These are phyloP conservation scores for Cryptococcus sp. DNA, from an alignment of 1,284 basidiomycete species.

Conservation along the genomic window DNA sequence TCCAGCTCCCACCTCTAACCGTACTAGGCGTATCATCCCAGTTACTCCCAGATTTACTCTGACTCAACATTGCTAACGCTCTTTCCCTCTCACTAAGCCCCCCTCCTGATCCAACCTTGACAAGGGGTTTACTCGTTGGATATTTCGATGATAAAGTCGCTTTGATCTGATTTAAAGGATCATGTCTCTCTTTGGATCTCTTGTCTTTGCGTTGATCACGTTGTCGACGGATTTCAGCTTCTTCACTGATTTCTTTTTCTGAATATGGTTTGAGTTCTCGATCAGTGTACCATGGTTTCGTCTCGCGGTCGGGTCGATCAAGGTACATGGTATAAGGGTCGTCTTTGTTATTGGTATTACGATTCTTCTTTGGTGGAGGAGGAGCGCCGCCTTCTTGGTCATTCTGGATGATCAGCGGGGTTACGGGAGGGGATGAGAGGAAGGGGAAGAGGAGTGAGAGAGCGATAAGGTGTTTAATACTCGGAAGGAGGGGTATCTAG, in stretches of 20 bases:
- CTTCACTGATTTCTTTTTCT: slow-evolving; percentile 40
- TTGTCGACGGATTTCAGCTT: slow-evolving; percentile 36
- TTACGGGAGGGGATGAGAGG: neutral
- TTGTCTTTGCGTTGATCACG: slow-evolving; percentile 41
- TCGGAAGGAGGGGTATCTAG: neutral
- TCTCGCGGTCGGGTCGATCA: slow-evolving; percentile 44
- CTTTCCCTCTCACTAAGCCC: slow-evolving; percentile 32
- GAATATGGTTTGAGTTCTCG: slow-evolving; percentile 38
- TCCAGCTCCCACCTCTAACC: slow-evolving; percentile 22
- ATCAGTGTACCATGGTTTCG: slow-evolving; percentile 48
- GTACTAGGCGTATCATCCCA: slow-evolving; percentile 34
- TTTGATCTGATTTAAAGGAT: slow-evolving; percentile 40
- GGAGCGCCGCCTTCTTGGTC: slow-evolving; percentile 11
- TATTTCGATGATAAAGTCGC: slow-evolving; percentile 11
- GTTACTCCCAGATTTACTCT: slow-evolving; percentile 15
- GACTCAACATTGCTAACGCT: slow-evolving; percentile 41
- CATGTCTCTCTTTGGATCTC: slow-evolving; percentile 32
- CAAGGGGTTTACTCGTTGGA: slow-evolving; percentile 7
- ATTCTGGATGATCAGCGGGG: neutral
- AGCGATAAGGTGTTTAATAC: neutral
- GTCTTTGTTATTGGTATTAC: slow-evolving; percentile 14
- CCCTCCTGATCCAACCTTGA: slow-evolving; percentile 18
- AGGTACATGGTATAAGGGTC: slow-evolving; percentile 48
- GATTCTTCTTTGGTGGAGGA: slow-evolving; percentile 21
- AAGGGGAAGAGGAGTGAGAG: neutral